Percentiles rank a stretch among this genome's conserved stretches.
phyloP scores from a whole-genome alignment of 306 rosid species.

The Dalbergia oliveri region DNA sequence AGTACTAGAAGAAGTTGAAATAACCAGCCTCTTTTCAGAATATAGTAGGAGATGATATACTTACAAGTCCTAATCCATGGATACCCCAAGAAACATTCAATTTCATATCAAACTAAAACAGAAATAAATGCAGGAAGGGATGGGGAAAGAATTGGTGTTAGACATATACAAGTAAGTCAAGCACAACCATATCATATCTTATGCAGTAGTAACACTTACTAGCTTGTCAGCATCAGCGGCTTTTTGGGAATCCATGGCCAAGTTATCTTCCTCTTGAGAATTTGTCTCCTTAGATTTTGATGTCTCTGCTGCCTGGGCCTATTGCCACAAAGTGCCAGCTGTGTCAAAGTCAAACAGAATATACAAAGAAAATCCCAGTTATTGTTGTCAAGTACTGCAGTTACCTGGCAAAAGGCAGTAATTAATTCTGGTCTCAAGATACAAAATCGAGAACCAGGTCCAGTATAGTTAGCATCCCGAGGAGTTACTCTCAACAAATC shows the following conservation, averaged over 20 bases:
- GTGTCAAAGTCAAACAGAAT: constrained; percentile 21
- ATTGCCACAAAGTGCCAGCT: constrained; percentile 36
- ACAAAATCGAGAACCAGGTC: constrained; percentile 76
- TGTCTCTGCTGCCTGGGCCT: constrained; percentile 66
- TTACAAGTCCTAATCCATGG: background rate
- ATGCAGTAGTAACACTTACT: constrained; percentile 40
- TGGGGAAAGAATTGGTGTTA: background rate
- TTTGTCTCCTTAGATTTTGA: constrained; percentile 57
- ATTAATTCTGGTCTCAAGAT: constrained; percentile 81
- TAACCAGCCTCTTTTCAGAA: background rate
- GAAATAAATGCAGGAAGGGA: constrained; percentile 4
- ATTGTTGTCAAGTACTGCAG: background rate
- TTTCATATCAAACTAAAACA: background rate
- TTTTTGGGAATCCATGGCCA: constrained; percentile 47
- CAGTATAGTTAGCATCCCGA: constrained; percentile 83
- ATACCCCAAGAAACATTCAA: background rate
- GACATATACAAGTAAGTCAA: constrained; percentile 13
- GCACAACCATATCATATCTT: constrained; percentile 33
- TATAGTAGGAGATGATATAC: background rate
- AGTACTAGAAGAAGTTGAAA: constrained; percentile 6
- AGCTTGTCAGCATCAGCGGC: constrained; percentile 45
- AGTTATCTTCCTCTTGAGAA: constrained; percentile 49
- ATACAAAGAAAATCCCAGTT: constrained; percentile 18
- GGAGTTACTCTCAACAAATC: constrained; percentile 93
- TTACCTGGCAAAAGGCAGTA: constrained; percentile 76